Evolutionary conservation across 139 green algal genomes (phyloP), one percentile per base, ranked within the genome.

Genomic region (Yamagishiella unicocca): DNA sequence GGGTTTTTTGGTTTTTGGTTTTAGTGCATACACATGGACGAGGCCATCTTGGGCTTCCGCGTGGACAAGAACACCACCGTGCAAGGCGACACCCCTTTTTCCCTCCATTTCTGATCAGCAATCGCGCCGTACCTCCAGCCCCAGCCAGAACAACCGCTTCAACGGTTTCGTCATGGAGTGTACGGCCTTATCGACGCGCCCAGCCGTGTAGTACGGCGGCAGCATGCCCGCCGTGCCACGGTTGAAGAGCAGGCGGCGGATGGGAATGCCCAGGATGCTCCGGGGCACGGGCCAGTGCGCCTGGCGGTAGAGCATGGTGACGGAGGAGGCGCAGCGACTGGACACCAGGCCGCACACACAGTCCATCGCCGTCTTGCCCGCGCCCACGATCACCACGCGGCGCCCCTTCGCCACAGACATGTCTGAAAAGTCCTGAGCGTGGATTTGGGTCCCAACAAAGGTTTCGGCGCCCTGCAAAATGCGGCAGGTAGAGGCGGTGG

Each of bases 201-300:
- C 29, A 2, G 66, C 81, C 22, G 66, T 70, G 22, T 87, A 87
- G 35, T 87, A 87, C n/a, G 81, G 81, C 81, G 81, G 66, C 45
- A 87, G 25, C 66, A 80, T 70, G 24, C 10, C 14, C 6, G 66
- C 31, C 25, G 29, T 33, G 22, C 45, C 46, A 2, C 81, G 66
- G 66, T 75, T 79, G 81, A 87, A 87, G 24, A 87, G 22, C 33
- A 87, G 45, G 25, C 33, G 24, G 25, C 45, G 81, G 25, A 79
- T 43, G 9, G 42, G 25, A 0, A 45, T 54, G n/a, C 84, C 84
- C 58, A 89, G 42, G 45, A 72, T 3, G n/a, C n/a, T 45, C 0
- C 84, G 74, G 14, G 84, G 84, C 66, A 89, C 25, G 24, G 84
- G 84, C 84, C 84, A 89, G 84, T 89, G 84, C 33, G 62, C 61